A percentile compares a stretch with the other conserved stretches of the same genome.
These are phyloP conservation scores for Ophiostoma himal-ulmi DNA, from an alignment of 2,329 filamentous ascomycete genomes.

Conservation along the genomic window DNA sequence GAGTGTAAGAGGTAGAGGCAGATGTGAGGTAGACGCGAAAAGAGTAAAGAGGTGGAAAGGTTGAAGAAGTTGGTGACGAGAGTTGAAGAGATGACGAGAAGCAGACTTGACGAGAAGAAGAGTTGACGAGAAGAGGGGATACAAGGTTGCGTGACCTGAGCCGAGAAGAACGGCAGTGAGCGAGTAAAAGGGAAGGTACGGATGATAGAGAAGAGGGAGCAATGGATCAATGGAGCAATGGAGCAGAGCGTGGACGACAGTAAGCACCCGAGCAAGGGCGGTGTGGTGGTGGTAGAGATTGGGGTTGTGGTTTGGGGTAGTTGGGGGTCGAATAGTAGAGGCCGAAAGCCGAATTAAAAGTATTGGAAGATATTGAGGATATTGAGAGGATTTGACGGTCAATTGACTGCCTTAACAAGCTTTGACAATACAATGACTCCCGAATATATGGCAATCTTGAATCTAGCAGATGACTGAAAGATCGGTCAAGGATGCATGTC, in stretches of 20 bases:
- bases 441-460: background rate
- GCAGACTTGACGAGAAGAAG: background rate
- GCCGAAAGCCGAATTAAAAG: background rate
- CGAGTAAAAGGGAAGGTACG: background rate
- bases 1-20: background rate
- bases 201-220: background rate
- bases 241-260: background rate
- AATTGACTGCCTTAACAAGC: background rate
- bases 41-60: background rate
- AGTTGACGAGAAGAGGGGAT: background rate
- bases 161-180: conserved; percentile 6
- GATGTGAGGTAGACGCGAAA: background rate
- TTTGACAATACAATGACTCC: background rate
- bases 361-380: too few species aligned
- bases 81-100: background rate
- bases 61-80: background rate
- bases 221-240: background rate
- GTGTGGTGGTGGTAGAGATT: background rate
- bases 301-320: background rate
- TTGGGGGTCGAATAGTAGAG: background rate
- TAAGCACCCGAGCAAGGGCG: conserved; percentile 9
- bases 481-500: conserved; percentile 1
- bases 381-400: background rate
- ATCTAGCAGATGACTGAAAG: conserved; percentile 5
- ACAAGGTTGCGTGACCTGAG: conserved; percentile 6